Percentiles rank a stretch among this genome's conserved stretches.
These are phyloP conservation scores for Ogataea pilisensis DNA, from an alignment of 805 yeast species.

Conservation along the genomic window DNA sequence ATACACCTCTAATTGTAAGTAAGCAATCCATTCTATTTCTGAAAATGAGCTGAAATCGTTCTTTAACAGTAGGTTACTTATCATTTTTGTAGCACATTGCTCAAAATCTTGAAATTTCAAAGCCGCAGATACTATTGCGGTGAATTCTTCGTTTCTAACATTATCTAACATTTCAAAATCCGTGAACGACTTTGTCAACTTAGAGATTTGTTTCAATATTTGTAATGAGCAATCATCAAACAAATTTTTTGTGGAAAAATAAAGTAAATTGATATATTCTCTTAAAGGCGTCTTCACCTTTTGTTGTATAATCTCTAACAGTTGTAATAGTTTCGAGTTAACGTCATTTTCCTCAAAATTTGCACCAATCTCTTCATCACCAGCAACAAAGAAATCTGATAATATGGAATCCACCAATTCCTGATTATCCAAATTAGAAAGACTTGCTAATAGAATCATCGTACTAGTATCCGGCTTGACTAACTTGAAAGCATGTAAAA, in stretches of 20 bases:
- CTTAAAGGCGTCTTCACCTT: slow-evolving; percentile 18
- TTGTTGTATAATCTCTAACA: slow-evolving; percentile 17
- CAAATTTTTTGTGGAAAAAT: slow-evolving; percentile 27
- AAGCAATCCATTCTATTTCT: slow-evolving; percentile 24
- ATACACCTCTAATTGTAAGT: slow-evolving; percentile 21
- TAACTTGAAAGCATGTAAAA: slow-evolving; percentile 28
- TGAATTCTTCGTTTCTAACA: slow-evolving; percentile 25
- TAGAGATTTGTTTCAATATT: slow-evolving; percentile 19
- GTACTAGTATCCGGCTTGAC: slow-evolving; percentile 28
- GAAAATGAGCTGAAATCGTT: slow-evolving; percentile 11
- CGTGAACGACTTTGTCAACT: slow-evolving; percentile 5
- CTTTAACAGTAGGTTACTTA: slow-evolving; percentile 8
- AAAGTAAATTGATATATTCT: slow-evolving; percentile 27
- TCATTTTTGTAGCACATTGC: slow-evolving; percentile 15
- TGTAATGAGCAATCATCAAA: slow-evolving; percentile 22
- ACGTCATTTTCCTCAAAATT: slow-evolving; percentile 27
- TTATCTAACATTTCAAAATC: slow-evolving; percentile 4
- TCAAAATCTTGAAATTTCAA: slow-evolving; percentile 18
- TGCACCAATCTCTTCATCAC: slow-evolving; percentile 26
- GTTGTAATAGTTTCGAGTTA: slow-evolving; percentile 12
- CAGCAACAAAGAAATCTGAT: slow-evolving; percentile 24
- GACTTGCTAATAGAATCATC: slow-evolving; percentile 17
- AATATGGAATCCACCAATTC: slow-evolving; percentile 15
- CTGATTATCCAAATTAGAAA: slow-evolving; percentile 12
- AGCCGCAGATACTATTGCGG: slow-evolving; percentile 23